Evolutionary conservation across 164 flowering plant genomes (phyloP), one percentile per base, ranked within the genome.

Genomic region (Aristolochia contorta): DNA sequence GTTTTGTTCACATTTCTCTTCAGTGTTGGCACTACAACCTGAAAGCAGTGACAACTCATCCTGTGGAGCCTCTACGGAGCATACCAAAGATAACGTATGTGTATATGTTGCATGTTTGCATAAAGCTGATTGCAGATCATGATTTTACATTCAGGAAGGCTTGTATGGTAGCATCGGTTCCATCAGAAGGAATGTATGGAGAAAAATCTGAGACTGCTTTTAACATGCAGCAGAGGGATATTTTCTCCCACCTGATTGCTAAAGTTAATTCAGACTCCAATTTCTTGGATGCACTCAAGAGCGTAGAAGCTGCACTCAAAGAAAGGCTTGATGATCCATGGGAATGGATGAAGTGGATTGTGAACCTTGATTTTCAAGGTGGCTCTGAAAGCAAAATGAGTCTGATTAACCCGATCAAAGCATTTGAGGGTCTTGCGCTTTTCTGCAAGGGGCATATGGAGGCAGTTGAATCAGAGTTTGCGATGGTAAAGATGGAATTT

Each of bases 1-100:
- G 94, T 22, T 84, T 84, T 61, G 68, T 67, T 58, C 90, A 84
- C 71, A 72, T 75, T 66, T 85, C 94, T n/a, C 80, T 86, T 21
- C 65, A 69, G 70, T 59, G 61, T 63, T 84, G 90, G 94, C 56
- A 61, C 65, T 68, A 57, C 23, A 79, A 61, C 59, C 67, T 64
- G 63, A 62, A 43, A 43, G 45, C 43, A 6, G 33, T 47, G 43
- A 19, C 52, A 52, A 30, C 33, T 25, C 19, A 10, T 21, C 16
- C 16, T 12, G 1, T 37, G 43, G 43, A 37, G 12, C 12, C 5
- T 37, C 43, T 8, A 37, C 43, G 10, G 10, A 37, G 5, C 43
- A 8, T 37, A 3, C 43, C 43, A 10, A 37, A 37, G 43, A 37
- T 51, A 23, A 33, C 72, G 23, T 73, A 78, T 32, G 69, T 78